Evolutionary conservation across 2,329 filamentous ascomycete genomes (phyloP), one percentile per base, ranked within the genome.

Genomic region (Neonectria sp.): DNA sequence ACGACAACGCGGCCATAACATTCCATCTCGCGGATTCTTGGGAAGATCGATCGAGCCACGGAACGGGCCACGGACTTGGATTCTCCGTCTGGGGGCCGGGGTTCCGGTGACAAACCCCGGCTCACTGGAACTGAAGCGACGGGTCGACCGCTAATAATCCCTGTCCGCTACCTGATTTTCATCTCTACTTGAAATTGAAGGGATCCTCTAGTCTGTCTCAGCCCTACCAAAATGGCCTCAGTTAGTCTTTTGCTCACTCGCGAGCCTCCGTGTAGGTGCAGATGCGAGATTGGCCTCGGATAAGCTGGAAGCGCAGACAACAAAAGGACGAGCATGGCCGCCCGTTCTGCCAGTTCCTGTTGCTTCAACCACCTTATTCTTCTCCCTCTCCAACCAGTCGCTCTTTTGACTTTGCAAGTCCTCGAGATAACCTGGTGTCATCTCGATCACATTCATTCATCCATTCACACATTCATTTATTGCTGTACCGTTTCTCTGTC

Each of bases 141-240:
- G 56, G 21, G 29, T 56, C 48, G 63, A 59, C 63, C 72, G 65
- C 13, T 49, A 24, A 4, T 3, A 2, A 53, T 37, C 67, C 64
- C 68, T 58, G 64, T 56, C 49, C 1, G n/a, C 40, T 4, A 4
- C 40, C 40, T 12, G 40, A 4, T 45, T 45, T 37, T 56, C 51
- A 25, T 57, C 58, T 52, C 55, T 56, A 61, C 60, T 48, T 56
- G 68, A 76, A 74, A 76, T 76, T 76, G 70, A 67, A 76, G 57
- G 74, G 71, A 69, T 65, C 53, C 40, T 24, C n/a, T 40, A 57
- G 58, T 49, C 15, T 71, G 74, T 74, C 53, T 74, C 74, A 75
- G 74, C 74, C 74, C 71, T 76, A 74, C 68, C 49, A 24, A 57
- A 75, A 70, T 69, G 72, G 69, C 69, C 70, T 75, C 68, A 73